Evolutionary conservation across 768 basidiomycete species (phyloP).

Genomic region (Hericium rajendrae): DNA sequence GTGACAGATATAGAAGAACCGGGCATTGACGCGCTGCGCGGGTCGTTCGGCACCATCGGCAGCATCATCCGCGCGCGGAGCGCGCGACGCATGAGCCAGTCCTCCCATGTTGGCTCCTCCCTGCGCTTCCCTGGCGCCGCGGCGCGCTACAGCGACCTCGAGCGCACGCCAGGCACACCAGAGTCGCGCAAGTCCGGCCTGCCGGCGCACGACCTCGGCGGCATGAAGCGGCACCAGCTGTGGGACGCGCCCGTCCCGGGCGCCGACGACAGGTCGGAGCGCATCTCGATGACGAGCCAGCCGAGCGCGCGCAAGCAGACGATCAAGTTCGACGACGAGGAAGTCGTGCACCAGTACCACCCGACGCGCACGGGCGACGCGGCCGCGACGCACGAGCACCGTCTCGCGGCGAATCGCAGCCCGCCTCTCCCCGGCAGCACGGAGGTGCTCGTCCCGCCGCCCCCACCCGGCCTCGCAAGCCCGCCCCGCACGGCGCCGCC

Average conservation of each 20-base stretch:
- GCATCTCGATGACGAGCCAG: slow-evolving; percentile 25
- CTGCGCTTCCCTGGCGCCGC: neutral
- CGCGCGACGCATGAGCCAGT: slow-evolving; percentile 17
- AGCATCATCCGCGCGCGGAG: slow-evolving; percentile 57
- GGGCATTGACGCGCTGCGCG: slow-evolving; percentile 85
- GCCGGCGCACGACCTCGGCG: slow-evolving; percentile 17
- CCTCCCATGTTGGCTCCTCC: slow-evolving; percentile 37
- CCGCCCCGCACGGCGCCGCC: slow-evolving; percentile 12
- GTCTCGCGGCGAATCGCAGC: slow-evolving; percentile 14
- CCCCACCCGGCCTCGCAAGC: neutral
- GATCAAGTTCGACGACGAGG: slow-evolving; percentile 71
- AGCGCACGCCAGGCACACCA: slow-evolving; percentile 33
- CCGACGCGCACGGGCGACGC: slow-evolving; percentile 32
- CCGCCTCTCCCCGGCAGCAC: slow-evolving; percentile 4
- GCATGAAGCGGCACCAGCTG: slow-evolving; percentile 71
- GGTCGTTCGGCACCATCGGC: slow-evolving; percentile 85
- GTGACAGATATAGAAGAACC: slow-evolving; percentile 70
- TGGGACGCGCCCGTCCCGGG: slow-evolving; percentile 80
- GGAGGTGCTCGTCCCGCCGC: neutral
- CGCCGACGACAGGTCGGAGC: slow-evolving; percentile 29
- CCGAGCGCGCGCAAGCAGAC: slow-evolving; percentile 31
- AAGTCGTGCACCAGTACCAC: slow-evolving; percentile 69
- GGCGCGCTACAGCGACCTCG: slow-evolving; percentile 23
- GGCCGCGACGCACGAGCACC: slow-evolving; percentile 38
- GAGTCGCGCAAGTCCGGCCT: neutral